Conservation (phyloP, 192 early-diverging fungal genomes). For the Linnemannia elongata region DNA sequence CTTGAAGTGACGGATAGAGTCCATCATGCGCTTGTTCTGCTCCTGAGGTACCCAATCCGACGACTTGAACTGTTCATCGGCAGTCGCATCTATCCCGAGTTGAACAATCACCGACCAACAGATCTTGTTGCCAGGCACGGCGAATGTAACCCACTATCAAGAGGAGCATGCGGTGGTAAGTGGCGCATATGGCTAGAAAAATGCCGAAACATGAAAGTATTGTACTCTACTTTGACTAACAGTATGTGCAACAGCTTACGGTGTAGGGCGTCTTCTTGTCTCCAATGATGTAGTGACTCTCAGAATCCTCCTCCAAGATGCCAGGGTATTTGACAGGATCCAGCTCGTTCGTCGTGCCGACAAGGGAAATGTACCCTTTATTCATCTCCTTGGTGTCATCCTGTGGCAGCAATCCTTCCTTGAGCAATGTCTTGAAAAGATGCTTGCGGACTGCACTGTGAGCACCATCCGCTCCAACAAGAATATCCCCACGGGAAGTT, state of each 20-base stretch:
- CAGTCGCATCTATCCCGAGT: background rate
- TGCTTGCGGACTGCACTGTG: no score
- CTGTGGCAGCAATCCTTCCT: background rate
- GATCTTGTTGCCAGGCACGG: background rate
- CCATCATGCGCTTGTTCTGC: slow-evolving; percentile 8
- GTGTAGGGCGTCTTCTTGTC: background rate
- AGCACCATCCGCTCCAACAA: no score
- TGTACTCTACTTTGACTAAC: no score
- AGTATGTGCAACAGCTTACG: no score
- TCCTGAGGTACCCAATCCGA: slow-evolving; percentile 17
- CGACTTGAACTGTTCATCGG: background rate
- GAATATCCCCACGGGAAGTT: no score
- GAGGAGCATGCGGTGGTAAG: no score
- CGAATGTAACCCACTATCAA: background rate
- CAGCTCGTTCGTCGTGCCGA: background rate
- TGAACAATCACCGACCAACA: background rate
- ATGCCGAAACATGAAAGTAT: background rate
- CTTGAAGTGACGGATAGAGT: slow-evolving; percentile 5
- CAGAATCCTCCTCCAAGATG: background rate
- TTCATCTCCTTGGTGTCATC: background rate
- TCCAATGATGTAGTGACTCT: background rate
- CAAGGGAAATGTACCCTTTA: background rate
- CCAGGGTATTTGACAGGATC: background rate
- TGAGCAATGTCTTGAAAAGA: no score
- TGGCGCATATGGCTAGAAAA: no score